These are phyloP conservation scores for Trametes versicolor DNA, from an alignment of 1,284 basidiomycete genomes.

Conservation along the genomic window DNA sequence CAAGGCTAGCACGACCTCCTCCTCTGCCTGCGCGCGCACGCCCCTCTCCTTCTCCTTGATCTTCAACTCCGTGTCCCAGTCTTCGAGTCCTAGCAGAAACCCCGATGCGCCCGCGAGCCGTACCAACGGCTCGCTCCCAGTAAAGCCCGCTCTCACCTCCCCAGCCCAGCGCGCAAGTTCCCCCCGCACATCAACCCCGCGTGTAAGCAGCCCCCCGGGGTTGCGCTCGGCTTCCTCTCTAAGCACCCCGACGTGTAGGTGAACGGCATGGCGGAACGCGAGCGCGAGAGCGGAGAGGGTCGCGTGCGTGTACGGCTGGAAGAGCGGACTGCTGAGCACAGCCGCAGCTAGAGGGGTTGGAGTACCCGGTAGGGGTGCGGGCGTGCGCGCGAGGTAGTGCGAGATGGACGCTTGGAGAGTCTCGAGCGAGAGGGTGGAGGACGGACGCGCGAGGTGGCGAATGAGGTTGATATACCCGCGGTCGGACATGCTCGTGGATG, in stretches of 20 bases:
- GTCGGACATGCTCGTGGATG: slow-evolving; percentile 39
- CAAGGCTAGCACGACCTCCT: slow-evolving; percentile 70
- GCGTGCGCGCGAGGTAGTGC: slow-evolving; percentile 63
- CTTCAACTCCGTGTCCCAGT: slow-evolving; percentile 51
- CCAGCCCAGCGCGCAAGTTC: slow-evolving; percentile 61
- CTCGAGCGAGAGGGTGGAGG: slow-evolving; percentile 55
- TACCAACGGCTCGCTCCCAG: slow-evolving; percentile 68
- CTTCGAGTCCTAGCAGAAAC: slow-evolving; percentile 69
- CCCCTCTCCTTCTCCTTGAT: slow-evolving; percentile 34
- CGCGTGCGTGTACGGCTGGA: slow-evolving; percentile 52
- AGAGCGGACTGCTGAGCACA: slow-evolving; percentile 68
- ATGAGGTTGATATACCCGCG: slow-evolving; percentile 63
- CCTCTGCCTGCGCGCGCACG: slow-evolving; percentile 57
- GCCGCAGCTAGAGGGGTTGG: slow-evolving; percentile 76
- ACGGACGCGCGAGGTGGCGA: slow-evolving; percentile 62
- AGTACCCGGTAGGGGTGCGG: slow-evolving; percentile 50
- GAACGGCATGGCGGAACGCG: slow-evolving; percentile 71
- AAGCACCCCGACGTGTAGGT: slow-evolving; percentile 58
- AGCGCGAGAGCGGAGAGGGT: slow-evolving; percentile 63
- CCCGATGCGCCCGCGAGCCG: slow-evolving; percentile 69
- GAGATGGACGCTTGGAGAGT: slow-evolving; percentile 69
- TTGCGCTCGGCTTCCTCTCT: slow-evolving; percentile 44
- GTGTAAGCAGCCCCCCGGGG: slow-evolving; percentile 51
- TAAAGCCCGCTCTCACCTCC: slow-evolving; percentile 68
- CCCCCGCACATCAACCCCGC: slow-evolving; percentile 50